These are phyloP conservation scores for Cladosporium colombiae DNA, from an alignment of 2,329 filamentous ascomycete species.

Conservation along the genomic window DNA sequence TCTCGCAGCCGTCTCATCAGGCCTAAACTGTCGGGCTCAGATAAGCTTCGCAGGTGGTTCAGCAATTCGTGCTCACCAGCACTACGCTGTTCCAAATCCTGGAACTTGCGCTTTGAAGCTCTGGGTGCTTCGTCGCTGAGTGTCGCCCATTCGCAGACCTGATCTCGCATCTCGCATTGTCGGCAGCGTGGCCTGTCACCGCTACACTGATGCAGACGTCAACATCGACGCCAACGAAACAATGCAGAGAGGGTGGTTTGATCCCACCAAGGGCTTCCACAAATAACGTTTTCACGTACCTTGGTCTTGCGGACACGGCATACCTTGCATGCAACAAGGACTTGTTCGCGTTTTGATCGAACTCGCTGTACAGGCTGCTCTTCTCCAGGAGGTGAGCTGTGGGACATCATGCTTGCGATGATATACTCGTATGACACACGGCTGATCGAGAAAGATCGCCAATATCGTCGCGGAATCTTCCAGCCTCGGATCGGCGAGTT, in stretches of 20 bases:
- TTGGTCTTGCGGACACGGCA: conserved; percentile 2
- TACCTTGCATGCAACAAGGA: background rate
- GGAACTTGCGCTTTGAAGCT: background rate
- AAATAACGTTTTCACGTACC: background rate
- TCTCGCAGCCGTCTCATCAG: background rate
- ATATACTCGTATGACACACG: background rate
- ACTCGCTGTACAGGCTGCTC: background rate
- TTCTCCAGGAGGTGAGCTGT: background rate
- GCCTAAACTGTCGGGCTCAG: background rate
- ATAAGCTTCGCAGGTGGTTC: background rate
- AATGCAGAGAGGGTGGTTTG: background rate
- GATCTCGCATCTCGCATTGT: background rate
- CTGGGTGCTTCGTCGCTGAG: background rate
- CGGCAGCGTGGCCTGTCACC: background rate
- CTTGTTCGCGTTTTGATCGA: background rate
- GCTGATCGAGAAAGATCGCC: background rate
- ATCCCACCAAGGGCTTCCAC: too few relatives aligned
- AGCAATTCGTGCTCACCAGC: background rate
- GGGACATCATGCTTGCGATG: background rate
- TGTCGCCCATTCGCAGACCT: background rate
- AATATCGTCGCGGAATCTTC: background rate
- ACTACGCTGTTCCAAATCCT: background rate
- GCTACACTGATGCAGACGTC: background rate
- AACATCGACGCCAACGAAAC: background rate
- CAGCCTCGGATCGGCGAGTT: background rate